Conservation (phyloP, 2,329 filamentous ascomycete species). For the Exophiala sp. region DNA sequence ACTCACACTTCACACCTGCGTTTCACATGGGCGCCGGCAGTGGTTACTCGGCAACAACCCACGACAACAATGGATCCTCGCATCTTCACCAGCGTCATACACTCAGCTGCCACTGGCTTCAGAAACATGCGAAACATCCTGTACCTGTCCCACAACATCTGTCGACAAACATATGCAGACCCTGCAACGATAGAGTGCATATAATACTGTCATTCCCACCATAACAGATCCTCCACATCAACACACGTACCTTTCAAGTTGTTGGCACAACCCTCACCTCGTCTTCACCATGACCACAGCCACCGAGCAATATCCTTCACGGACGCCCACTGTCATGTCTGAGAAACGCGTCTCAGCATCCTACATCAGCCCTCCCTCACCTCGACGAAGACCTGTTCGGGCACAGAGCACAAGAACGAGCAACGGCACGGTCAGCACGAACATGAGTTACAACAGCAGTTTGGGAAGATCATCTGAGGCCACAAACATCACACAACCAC, state of each 20-base stretch:
- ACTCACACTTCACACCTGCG: slow-evolving; percentile 1
- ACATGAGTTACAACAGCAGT: slow-evolving; percentile 60
- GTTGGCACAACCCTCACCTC: slow-evolving; percentile 3
- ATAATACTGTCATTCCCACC: slow-evolving; percentile 20
- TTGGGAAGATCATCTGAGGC: slow-evolving; percentile 70
- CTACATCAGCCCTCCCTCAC: slow-evolving; percentile 30
- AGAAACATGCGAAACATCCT: neutral
- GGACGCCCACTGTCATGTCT: slow-evolving; percentile 25
- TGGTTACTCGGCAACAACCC: slow-evolving; percentile 15
- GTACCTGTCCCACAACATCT: neutral
- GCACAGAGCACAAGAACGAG: slow-evolving; percentile 61
- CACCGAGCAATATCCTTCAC: slow-evolving; percentile 17
- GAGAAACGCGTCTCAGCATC: slow-evolving; percentile 24
- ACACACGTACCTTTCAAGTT: neutral
- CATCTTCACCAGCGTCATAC: slow-evolving; percentile 5
- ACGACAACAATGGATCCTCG: slow-evolving; percentile 9
- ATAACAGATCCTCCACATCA: neutral
- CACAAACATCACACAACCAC: slow-evolving; percentile 83
- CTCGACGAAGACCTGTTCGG: slow-evolving; percentile 44
- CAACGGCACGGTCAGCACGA: slow-evolving; percentile 84
- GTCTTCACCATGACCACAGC: slow-evolving; percentile 16
- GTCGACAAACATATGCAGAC: neutral
- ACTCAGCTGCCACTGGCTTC: neutral
- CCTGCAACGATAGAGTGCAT: slow-evolving; percentile 5
- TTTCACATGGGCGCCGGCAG: slow-evolving; percentile 5